Evolutionary conservation across 2,329 filamentous ascomycete species (phyloP).

Genomic region (Rhynchosporium secalis): DNA sequence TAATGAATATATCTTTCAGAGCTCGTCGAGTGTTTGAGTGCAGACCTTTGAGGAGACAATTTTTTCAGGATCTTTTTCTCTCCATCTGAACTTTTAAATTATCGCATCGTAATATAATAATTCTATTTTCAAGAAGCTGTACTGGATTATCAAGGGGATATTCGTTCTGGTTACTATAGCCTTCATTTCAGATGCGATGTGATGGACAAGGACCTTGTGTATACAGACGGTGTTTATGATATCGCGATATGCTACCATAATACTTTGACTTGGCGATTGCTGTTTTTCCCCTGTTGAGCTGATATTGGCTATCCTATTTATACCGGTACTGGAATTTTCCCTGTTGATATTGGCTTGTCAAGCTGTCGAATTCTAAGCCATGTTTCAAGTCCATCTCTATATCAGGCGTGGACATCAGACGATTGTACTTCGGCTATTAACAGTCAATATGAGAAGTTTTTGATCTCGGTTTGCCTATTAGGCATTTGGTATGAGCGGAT

Average conservation of each 20-base stretch:
- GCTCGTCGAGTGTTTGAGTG: not conserved
- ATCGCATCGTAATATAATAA: not conserved
- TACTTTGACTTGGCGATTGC: not conserved
- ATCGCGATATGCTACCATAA: not conserved
- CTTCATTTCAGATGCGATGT: not conserved
- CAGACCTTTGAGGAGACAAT: constrained; percentile 10
- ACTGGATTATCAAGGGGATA: not conserved
- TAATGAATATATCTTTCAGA: constrained; percentile 2
- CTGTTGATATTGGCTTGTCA: not conserved
- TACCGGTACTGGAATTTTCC: not conserved
- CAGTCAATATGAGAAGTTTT: constrained; percentile 4
- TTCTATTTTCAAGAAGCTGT: constrained; percentile 6
- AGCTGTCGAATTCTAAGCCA: not conserved
- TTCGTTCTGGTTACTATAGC: not conserved
- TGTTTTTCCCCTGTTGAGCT: not conserved
- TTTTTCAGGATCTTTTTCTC: not conserved
- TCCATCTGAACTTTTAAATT: not conserved
- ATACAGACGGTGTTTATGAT: constrained; percentile 2
- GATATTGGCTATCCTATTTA: not conserved
- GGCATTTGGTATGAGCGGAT: not conserved
- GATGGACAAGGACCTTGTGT: not conserved
- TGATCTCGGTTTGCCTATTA: not conserved
- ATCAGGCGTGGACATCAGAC: constrained; percentile 9
- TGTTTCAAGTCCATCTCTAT: not conserved
- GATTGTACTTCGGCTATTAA: constrained; percentile 8